Evolutionary conservation across 345 rosid genomes (phyloP).

Genomic region (Eucalyptus pumila): DNA sequence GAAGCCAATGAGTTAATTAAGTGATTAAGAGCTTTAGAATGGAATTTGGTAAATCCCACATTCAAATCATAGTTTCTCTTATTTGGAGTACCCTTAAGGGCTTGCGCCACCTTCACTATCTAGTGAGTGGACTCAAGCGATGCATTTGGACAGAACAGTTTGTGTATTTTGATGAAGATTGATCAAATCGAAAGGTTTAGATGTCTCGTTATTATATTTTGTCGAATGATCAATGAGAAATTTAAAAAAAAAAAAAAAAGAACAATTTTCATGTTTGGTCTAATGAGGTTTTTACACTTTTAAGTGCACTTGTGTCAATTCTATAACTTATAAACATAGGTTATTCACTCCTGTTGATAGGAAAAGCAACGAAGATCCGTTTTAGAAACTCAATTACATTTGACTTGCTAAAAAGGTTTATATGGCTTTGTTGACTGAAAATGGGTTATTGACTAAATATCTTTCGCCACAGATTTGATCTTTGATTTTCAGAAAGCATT

Average conservation of each 20-base stretch:
- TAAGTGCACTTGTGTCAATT: background rate
- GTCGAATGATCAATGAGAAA: background rate
- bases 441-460: too few species aligned
- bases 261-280: background rate
- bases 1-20: background rate
- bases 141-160: background rate
- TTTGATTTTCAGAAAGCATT: too few species aligned
- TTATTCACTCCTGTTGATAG: too few species aligned
- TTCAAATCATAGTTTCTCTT: background rate
- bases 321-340: too few species aligned
- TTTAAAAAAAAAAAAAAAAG: background rate
- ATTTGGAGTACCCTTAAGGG: background rate
- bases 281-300: background rate
- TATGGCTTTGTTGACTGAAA: too few species aligned
- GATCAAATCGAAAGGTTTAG: accelerated
- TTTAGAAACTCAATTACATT: background rate
- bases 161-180: too few species aligned
- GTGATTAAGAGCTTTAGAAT: background rate
- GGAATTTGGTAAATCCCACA: too few species aligned
- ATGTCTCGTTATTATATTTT: accelerated
- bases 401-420: background rate
- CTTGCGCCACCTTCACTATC: background rate
- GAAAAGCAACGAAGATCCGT: background rate
- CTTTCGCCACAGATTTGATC: too few species aligned
- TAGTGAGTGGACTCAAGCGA: too few species aligned